Evolutionary conservation across 371 early-diverging fungal species (phyloP).

Genomic region (Lichtheimia ornata): DNA sequence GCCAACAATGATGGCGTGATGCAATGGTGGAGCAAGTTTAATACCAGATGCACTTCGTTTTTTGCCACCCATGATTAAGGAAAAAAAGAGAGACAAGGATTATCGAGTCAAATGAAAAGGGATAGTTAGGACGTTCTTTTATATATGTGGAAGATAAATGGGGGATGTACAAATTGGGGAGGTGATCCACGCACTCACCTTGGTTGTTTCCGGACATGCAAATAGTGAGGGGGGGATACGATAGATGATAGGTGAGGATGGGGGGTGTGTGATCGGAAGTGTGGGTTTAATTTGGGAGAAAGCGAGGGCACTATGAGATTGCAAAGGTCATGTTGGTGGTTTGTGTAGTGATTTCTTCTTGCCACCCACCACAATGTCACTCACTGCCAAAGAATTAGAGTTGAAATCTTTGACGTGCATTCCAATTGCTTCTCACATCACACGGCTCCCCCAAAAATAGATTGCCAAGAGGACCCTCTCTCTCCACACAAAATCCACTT

Average conservation of each 20-base stretch:
- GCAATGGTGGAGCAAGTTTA: conserved; percentile 27
- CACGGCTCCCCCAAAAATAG: conserved; percentile 10
- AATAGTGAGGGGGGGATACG: neutral
- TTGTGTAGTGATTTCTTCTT: no score
- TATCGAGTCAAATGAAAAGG: conserved; percentile 1
- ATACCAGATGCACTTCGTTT: conserved; percentile 17
- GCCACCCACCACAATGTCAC: no score
- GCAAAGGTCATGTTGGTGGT: neutral
- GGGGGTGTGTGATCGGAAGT: conserved; percentile 7
- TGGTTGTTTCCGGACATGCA: neutral
- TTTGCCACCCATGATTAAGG: conserved; percentile 10
- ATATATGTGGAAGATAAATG: conserved; percentile 1
- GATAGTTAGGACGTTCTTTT: neutral
- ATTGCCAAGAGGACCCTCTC: neutral
- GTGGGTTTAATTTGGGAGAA: conserved; percentile 2
- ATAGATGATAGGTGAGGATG: conserved; percentile 1
- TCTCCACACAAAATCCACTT: neutral
- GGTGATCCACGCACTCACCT: neutral
- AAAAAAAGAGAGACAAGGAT: conserved; percentile 4
- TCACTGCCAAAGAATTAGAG: neutral
- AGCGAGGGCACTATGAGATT: neutral
- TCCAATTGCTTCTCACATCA: conserved; percentile 1
- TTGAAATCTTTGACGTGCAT: conserved; percentile 8
- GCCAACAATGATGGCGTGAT: conserved; percentile 17
- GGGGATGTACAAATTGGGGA: conserved; percentile 1